A percentile compares a stretch with the other conserved stretches of the same genome.
Conservation (phyloP, 345 rosid species). For the Toxicodendron radicans region DNA sequence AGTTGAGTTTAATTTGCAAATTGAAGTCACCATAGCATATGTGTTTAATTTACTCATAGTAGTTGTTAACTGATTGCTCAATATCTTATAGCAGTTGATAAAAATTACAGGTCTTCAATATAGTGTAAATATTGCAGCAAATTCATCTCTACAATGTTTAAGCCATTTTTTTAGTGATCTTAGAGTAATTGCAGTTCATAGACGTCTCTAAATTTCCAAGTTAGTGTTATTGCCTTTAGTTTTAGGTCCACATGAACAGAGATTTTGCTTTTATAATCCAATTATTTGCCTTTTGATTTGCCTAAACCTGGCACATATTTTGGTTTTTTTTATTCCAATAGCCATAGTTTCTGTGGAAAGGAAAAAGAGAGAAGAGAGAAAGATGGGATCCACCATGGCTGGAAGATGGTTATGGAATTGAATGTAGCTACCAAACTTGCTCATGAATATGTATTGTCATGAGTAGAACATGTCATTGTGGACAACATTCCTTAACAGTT, state of each 20-base stretch:
- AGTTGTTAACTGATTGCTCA: neutral
- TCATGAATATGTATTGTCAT: conserved; percentile 4
- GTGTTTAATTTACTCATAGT: too few relatives aligned
- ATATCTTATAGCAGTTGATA: neutral
- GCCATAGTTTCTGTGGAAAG: conserved; percentile 14
- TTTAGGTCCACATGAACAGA: neutral
- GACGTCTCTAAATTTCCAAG: neutral
- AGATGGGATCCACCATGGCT: conserved; percentile 33
- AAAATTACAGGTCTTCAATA: neutral
- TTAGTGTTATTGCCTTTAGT: neutral
- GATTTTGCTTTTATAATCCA: neutral
- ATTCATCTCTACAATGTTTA: neutral
- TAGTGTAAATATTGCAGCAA: neutral
- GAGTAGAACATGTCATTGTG: conserved; percentile 23
- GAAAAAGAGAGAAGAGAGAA: conserved; percentile 23
- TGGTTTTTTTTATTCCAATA: conserved; percentile 22
- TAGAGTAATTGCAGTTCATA: neutral
- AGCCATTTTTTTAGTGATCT: neutral
- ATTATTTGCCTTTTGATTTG: too few relatives aligned
- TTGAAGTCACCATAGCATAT: neutral
- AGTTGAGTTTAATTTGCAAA: neutral
- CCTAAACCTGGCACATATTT: neutral
- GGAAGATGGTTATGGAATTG: conserved; percentile 28
- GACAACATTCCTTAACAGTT: conserved; percentile 26
- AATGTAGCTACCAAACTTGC: conserved; percentile 28